These are phyloP conservation scores for Petunia axillaris DNA, from an alignment of 257 asterid species.

Conservation along the genomic window DNA sequence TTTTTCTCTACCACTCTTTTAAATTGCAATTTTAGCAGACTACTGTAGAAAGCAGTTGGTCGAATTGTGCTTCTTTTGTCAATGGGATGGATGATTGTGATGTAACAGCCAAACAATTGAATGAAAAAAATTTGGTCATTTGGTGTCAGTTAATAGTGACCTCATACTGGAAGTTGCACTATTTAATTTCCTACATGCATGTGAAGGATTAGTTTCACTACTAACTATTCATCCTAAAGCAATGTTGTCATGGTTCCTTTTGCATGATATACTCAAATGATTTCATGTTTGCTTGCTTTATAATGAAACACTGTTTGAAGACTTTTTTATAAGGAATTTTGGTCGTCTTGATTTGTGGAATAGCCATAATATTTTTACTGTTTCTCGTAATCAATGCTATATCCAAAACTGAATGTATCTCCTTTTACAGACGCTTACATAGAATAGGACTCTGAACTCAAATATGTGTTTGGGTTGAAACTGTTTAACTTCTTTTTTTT, in stretches of 20 bases:
- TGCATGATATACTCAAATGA: not conserved
- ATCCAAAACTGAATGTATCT: no score
- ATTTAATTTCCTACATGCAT: not conserved
- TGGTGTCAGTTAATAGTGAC: slow-evolving; percentile 22
- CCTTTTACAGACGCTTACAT: no score
- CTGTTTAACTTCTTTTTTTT: no score
- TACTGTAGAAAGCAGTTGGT: slow-evolving; percentile 17
- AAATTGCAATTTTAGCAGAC: slow-evolving; percentile 6
- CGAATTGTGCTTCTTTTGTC: not conserved
- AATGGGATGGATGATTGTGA: slow-evolving; percentile 6
- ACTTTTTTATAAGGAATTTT: not conserved
- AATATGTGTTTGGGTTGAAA: no score
- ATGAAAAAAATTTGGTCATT: not conserved
- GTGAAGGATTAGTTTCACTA: not conserved
- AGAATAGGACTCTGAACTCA: no score
- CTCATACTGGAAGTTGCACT: not conserved
- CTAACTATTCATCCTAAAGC: slow-evolving; percentile 20
- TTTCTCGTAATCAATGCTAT: no score
- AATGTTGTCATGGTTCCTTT: slow-evolving; percentile 16
- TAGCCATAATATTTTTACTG: no score
- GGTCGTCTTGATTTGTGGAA: not conserved
- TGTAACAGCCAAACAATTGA: not conserved
- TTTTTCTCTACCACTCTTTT: not conserved
- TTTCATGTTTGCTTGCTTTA: not conserved
- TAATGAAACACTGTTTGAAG: slow-evolving; percentile 2